These are phyloP conservation scores for Agarophyton chilense DNA, from an alignment of 23 red algal genomes.

Conservation along the genomic window DNA sequence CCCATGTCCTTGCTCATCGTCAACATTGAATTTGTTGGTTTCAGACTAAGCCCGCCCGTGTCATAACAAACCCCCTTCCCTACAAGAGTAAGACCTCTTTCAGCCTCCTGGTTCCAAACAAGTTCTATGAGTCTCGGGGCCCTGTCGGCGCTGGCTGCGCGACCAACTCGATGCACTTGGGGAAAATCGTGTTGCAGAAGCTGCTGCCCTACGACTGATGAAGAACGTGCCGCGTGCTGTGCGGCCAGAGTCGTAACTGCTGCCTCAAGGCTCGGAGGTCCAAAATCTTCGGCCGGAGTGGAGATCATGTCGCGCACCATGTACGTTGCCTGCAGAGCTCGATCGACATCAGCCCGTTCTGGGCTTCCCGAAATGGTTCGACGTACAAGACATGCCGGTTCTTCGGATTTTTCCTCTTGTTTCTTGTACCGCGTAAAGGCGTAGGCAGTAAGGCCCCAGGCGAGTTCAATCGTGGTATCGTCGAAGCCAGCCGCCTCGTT, in stretches of 20 bases:
- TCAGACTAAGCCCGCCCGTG: constrained; percentile 89
- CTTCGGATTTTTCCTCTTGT: background rate
- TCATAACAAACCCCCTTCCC: constrained; percentile 97
- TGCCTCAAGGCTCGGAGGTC: constrained; percentile 79
- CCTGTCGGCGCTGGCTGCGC: constrained; percentile 68
- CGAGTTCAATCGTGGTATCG: constrained; percentile 28
- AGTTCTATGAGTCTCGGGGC: constrained; percentile 86
- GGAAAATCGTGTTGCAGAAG: constrained; percentile 83
- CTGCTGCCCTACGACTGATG: constrained; percentile 75
- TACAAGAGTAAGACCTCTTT: constrained; percentile 64
- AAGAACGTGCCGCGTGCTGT: constrained; percentile 49
- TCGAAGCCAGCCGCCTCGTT: constrained; percentile 9
- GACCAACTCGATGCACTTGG: constrained; percentile 91
- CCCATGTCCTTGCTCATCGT: constrained; percentile 99
- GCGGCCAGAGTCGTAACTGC: constrained; percentile 69
- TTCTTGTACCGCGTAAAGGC: constrained; percentile 63
- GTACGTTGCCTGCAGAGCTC: constrained; percentile 68
- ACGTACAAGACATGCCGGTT: constrained; percentile 30
- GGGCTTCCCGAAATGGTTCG: constrained; percentile 11
- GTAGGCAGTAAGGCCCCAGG: constrained; percentile 52
- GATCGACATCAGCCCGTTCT: constrained; percentile 65
- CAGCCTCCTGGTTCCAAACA: constrained; percentile 48
- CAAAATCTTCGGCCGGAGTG: constrained; percentile 89
- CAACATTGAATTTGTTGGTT: constrained; percentile 88
- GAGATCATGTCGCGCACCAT: constrained; percentile 94